Base-by-base conservation (phyloP, 2,329 filamentous ascomycete genomes). In the Fusarium humuli region DNA sequence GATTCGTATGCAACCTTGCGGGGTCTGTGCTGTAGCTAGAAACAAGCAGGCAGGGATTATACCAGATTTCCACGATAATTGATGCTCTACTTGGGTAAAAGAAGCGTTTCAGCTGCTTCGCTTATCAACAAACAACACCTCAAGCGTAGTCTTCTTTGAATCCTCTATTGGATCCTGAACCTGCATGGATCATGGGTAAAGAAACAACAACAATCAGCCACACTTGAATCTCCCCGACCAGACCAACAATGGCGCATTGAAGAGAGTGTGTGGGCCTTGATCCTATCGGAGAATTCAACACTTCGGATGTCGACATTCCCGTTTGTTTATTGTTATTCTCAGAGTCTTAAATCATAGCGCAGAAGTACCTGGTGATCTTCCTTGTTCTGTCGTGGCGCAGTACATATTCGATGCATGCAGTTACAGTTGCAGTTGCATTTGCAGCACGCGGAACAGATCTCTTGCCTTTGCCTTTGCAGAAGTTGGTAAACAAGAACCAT, bases 241-340 rank as follows among this genome's bases (percentile, higher is more conserved):
- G 52, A 50, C 46, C 48, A 69, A 64, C 42, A 42, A 65, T 67
- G 59, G 72, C 63, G 63, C 66, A 57, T 52, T 47, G 57, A 37
- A 49, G 54, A 54, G 52, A 49, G 49, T 44, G 56, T 60, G 30
- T 57, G 61, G 29, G 20, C 22, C 16, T 12, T 47, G n/a, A 45
- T 46, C 69, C 64, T 72, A 72, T 75, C 73, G 69, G 72, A 67
- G 61, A 71, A 61, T 71, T 71, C 60, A 53, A 41, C 34, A 52
- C 34, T 50, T 62, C 68, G 65, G 70, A 65, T 70, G 70, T 64
- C 56, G 47, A 73, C 60, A 53, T 65, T 72, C 70, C 67, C 54
- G 42, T 57, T 69, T 69, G 68, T 71, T 71, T 71, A 42, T 69
- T 52, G 34, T 71, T 71, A 60, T 57, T 71, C 41, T 45, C 25